These are phyloP conservation scores for Dioszegia hungarica DNA, from an alignment of 768 basidiomycete species.

Conservation along the genomic window DNA sequence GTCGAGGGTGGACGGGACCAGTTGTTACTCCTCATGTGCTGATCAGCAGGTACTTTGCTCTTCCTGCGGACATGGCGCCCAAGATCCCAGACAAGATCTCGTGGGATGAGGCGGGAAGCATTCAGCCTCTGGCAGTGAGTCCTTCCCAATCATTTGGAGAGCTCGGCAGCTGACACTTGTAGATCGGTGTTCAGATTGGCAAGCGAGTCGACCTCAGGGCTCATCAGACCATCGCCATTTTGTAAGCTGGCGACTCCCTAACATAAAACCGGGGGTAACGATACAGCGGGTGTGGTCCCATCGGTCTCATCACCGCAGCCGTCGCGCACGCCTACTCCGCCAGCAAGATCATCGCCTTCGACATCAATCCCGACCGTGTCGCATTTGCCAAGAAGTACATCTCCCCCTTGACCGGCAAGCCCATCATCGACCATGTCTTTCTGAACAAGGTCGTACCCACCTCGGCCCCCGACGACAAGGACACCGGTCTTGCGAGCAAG, in stretches of 20 bases:
- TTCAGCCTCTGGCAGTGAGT: conserved; percentile 43
- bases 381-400: conserved; percentile 42
- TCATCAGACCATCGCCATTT: conserved; percentile 39
- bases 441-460: conserved; percentile 28
- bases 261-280: background rate
- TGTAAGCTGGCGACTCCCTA: conserved; percentile 19
- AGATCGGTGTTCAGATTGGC: conserved; percentile 43
- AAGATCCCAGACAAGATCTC: conserved; percentile 36
- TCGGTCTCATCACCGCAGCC: conserved; percentile 43
- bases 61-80: conserved; percentile 43
- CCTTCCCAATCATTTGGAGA: background rate
- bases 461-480: background rate
- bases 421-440: conserved; percentile 44
- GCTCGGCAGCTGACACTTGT: background rate
- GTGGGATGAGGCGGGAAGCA: conserved; percentile 40
- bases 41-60: conserved; percentile 25
- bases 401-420: conserved; percentile 40
- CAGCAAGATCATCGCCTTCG: conserved; percentile 37
- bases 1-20: background rate
- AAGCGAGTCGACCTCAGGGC: conserved; percentile 34
- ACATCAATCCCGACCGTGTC: conserved; percentile 36
- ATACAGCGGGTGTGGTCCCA: conserved; percentile 38
- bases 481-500: conserved; percentile 12
- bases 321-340: conserved; percentile 44
- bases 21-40: too few species aligned